Evolutionary conservation across 2,329 filamentous ascomycete species (phyloP).

Genomic region (Penicillium sp.): DNA sequence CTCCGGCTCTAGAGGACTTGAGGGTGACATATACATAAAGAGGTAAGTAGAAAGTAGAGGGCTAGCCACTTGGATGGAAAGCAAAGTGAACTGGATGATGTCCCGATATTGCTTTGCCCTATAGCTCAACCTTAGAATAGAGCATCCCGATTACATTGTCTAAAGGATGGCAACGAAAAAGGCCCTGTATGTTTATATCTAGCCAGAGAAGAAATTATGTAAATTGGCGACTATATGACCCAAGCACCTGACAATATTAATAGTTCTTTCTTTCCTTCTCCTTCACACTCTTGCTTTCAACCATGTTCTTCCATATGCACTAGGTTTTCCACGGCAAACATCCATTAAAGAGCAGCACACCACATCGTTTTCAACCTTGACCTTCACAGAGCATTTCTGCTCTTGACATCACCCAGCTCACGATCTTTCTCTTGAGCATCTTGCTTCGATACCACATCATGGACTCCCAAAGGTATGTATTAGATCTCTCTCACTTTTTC

Average conservation of each 20-base stretch:
- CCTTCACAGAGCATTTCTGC: background rate
- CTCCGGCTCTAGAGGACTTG: background rate
- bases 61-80: background rate
- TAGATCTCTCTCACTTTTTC: background rate
- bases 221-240: background rate
- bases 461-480: background rate
- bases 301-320: background rate
- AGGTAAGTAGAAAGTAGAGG: background rate
- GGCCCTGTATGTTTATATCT: too few species aligned
- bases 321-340: background rate
- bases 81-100: background rate
- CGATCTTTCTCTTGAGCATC: background rate
- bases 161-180: too few species aligned
- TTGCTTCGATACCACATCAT: background rate
- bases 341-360: background rate
- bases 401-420: background rate
- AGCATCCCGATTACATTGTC: background rate
- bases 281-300: background rate
- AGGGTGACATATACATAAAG: background rate
- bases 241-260: background rate
- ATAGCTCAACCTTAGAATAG: background rate
- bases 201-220: background rate
- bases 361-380: background rate
- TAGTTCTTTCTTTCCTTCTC: background rate
- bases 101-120: too few species aligned